A percentile compares a stretch with the other conserved stretches of the same genome.
Evolutionary conservation across 2,329 filamentous ascomycete genomes (phyloP).

Genomic region (Xylaria sp.): DNA sequence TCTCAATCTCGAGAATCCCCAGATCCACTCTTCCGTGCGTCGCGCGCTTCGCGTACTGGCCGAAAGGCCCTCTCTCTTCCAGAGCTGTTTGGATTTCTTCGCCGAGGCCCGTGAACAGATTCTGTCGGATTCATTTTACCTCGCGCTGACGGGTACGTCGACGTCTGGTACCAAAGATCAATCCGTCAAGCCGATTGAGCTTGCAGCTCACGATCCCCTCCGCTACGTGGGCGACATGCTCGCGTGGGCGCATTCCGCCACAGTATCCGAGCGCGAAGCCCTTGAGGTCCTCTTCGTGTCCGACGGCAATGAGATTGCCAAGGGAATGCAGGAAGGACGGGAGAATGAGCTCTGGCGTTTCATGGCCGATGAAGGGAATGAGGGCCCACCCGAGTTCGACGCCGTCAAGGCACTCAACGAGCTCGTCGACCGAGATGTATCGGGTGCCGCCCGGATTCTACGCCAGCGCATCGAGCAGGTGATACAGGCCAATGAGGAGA

Average conservation of each 20-base stretch:
- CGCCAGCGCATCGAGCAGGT: conserved; percentile 91
- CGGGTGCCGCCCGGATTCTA: conserved; percentile 84
- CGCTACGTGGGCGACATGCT: conserved; percentile 97
- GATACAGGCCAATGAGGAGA: conserved; percentile 91
- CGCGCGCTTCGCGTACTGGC: conserved; percentile 87
- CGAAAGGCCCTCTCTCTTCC: conserved; percentile 89
- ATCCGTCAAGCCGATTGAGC: conserved; percentile 88
- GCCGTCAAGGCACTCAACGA: conserved; percentile 83
- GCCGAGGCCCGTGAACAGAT: conserved; percentile 89
- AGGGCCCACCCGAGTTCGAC: conserved; percentile 72
- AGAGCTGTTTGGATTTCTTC: conserved; percentile 93
- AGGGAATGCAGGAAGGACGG: conserved; percentile 80
- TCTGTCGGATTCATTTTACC: conserved; percentile 88
- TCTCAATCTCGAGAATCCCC: conserved; percentile 91
- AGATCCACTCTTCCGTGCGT: conserved; percentile 86
- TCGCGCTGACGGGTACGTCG: conserved; percentile 80
- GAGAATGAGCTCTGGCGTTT: conserved; percentile 87
- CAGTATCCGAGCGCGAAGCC: conserved; percentile 92
- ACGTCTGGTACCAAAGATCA: conserved; percentile 68
- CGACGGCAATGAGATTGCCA: conserved; percentile 88
- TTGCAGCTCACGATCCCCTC: conserved; percentile 89
- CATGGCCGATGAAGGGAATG: conserved; percentile 64
- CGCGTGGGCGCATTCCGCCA: conserved; percentile 93
- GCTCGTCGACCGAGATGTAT: conserved; percentile 86
- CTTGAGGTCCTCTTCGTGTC: conserved; percentile 91